Conservation (phyloP, 1,139 yeast species). For the Candida pseudoviswanathii region DNA sequence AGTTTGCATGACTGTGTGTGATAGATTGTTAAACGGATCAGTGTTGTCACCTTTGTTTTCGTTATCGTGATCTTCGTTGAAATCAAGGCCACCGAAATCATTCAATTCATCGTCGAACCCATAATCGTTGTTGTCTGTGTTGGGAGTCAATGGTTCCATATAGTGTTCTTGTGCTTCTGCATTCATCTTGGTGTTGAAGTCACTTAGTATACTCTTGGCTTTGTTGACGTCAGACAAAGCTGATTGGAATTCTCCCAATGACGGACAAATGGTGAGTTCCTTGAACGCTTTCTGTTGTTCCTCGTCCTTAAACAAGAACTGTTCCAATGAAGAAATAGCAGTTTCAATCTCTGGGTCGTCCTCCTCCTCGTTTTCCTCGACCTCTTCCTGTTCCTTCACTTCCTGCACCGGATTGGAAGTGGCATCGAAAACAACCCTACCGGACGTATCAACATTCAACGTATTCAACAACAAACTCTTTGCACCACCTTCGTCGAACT, state of each 20-base stretch:
- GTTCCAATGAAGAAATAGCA: conserved; percentile 19
- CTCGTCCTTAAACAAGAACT: conserved; percentile 30
- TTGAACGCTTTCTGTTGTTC: conserved; percentile 40
- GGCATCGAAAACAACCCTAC: conserved; percentile 67
- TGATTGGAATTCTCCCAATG: conserved; percentile 55
- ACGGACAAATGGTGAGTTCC: conserved; percentile 57
- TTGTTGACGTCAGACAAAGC: conserved; percentile 61
- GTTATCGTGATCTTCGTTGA: conserved; percentile 20
- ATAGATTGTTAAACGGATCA: conserved; percentile 24
- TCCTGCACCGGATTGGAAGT: conserved; percentile 33
- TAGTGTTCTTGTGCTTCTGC: conserved; percentile 13
- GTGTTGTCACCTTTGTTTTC: conserved; percentile 19
- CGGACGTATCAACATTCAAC: conserved; percentile 56
- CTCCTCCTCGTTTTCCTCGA: conserved; percentile 11
- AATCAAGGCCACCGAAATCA: conserved; percentile 20
- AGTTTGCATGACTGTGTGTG: conserved; percentile 28
- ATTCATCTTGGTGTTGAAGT: conserved; percentile 41
- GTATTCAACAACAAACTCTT: conserved; percentile 78
- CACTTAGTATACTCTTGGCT: conserved; percentile 55
- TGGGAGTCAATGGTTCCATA: conserved; percentile 13
- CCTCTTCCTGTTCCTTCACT: conserved; percentile 13
- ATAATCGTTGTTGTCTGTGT: conserved; percentile 18
- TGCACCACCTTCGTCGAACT: conserved; percentile 95
- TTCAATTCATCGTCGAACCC: conserved; percentile 30
- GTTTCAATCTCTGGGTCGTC: conserved; percentile 16